Base-by-base conservation (phyloP, 2,329 filamentous ascomycete genomes). In the Aspergillus floridensis region DNA sequence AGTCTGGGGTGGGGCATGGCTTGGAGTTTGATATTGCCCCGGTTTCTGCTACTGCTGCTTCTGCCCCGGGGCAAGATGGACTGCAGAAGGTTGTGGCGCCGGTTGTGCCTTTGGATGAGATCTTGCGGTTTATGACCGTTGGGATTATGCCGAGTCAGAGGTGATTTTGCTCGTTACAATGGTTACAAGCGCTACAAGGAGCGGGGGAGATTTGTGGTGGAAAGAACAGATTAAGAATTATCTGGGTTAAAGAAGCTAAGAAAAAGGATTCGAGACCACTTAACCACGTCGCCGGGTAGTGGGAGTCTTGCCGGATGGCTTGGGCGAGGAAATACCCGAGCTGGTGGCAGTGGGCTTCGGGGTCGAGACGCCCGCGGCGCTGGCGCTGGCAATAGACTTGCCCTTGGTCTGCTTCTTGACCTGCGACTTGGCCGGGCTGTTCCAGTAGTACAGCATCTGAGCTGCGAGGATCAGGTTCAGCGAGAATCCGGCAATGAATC, bases 391-490 rank as follows among this genome's bases (percentile, higher is more conserved):
- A 12, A 63, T 61, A 57, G 71, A 82, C 53, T 60, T 55, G 38
- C 38, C 38, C 38, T 19, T 2, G 16, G 38, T 19, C 48, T 44
- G 26, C 51, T 48, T 32, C 29, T 59, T 55, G 54, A 55, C 47
- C 56, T 58, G 51, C 79, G 74, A 69, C 57, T 72, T 72, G 49
- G 73, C 67, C 3, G 81, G 75, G 53, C 75, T 80, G 71, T 97
- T 96, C 95, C 95, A 99, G 82, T 98, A 98, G 79, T 93, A 96
- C 29, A 96, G 73, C 89, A 99, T 95, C 81, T 99, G 95, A 44
- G 84, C 78, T 14, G 93, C 93, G 59, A 99, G 82, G 58, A 99
- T 84, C 59, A 88, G 82, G 77, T 99, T 99, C 68, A 99, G 85
- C n/a, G 82, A 79, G 74, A 97, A 97, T 29, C 92, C 95, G 7